Percentiles rank a stretch among this genome's conserved stretches.
phyloP scores from a whole-genome alignment of 2,329 filamentous ascomycete genomes.

The Talaromyces pinophilus region DNA sequence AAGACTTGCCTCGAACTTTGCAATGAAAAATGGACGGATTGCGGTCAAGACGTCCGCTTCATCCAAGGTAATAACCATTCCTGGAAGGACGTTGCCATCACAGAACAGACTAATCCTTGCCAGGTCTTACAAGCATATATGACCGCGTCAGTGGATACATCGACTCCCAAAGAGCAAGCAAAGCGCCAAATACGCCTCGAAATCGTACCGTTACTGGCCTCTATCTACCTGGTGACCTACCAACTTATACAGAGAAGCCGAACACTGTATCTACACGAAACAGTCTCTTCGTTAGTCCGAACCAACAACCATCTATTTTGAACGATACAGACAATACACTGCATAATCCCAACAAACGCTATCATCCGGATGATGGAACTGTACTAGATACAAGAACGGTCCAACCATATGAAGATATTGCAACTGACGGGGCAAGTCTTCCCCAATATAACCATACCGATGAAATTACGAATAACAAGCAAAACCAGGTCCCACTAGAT shows the following conservation, averaged over 20 bases:
- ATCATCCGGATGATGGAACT: neutral
- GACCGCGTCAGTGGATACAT: constrained; percentile 12
- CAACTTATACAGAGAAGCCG: neutral
- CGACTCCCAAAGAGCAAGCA: constrained; percentile 5
- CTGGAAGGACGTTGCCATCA: neutral
- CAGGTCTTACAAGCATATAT: constrained; percentile 13
- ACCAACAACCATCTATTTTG: neutral
- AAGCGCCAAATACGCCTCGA: constrained; percentile 5
- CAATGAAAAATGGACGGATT: constrained; percentile 20
- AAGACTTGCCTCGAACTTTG: constrained; percentile 17
- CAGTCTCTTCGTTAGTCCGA: neutral
- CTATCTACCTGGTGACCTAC: neutral
- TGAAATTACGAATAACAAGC: neutral
- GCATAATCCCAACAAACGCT: constrained; percentile 2
- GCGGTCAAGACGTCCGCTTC: constrained; percentile 15
- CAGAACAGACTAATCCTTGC: neutral
- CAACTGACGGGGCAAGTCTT: neutral
- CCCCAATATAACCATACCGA: neutral
- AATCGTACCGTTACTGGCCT: neutral
- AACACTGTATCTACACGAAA: neutral
- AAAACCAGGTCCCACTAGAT: neutral
- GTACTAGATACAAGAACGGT: neutral
- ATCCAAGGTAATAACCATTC: constrained; percentile 14
- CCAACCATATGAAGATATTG: neutral
- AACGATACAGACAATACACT: neutral